phyloP scores from a whole-genome alignment of 2,329 filamentous ascomycete species.

The Pseudophaeomoniella oleicola region DNA sequence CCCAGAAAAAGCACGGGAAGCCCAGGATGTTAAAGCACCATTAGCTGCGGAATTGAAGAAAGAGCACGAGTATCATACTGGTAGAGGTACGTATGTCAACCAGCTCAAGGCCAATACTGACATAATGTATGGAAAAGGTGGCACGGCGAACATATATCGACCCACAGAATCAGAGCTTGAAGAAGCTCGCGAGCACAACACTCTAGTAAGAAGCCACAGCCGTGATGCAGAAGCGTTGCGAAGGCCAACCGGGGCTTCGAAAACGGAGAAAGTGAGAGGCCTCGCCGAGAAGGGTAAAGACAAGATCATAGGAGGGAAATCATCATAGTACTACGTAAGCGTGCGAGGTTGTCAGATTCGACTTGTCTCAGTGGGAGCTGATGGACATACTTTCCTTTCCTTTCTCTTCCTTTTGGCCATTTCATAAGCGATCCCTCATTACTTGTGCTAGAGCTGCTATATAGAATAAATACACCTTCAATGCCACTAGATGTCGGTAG shows the following conservation, averaged over 20 bases:
- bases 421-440: too few relatives aligned
- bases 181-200: slow-evolving; percentile 16
- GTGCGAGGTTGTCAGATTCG: too few relatives aligned
- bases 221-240: slow-evolving; percentile 10
- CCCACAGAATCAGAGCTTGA: slow-evolving; percentile 14
- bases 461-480: too few relatives aligned
- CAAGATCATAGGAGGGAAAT: not conserved
- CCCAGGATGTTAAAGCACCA: slow-evolving; percentile 63
- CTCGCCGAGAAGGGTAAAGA: slow-evolving; percentile 41
- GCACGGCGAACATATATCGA: slow-evolving; percentile 13
- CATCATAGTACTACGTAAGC: too few relatives aligned
- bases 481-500: too few relatives aligned
- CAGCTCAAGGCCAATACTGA: slow-evolving; percentile 11
- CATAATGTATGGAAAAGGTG: slow-evolving; percentile 15
- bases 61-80: slow-evolving; percentile 25
- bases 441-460: too few relatives aligned
- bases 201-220: slow-evolving; percentile 12
- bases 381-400: too few relatives aligned
- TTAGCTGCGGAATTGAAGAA: slow-evolving; percentile 17
- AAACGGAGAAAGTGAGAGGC: slow-evolving; percentile 19
- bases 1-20: slow-evolving; percentile 54
- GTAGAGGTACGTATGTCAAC: slow-evolving; percentile 22
- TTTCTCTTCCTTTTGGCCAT: too few relatives aligned
- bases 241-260: slow-evolving; percentile 5
- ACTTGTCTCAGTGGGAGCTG: too few relatives aligned